Conservation (phyloP, 305 asterid genomes). For the Fraxinus velutina region DNA sequence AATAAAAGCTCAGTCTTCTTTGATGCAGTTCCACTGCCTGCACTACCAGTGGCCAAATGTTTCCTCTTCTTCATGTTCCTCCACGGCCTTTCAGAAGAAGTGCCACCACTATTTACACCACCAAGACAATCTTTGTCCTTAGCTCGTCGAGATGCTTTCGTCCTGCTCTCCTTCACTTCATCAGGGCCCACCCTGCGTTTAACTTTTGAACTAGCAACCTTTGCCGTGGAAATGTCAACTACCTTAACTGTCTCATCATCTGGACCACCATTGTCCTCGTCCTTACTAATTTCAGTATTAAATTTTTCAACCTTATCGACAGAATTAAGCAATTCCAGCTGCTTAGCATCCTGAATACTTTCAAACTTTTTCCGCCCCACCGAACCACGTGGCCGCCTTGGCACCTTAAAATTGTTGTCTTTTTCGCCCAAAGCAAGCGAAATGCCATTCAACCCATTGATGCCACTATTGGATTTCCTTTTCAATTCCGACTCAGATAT, state of each 20-base stretch:
- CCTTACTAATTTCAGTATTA: slow-evolving; percentile 36
- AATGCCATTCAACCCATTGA: slow-evolving; percentile 45
- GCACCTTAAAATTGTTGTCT: slow-evolving; percentile 59
- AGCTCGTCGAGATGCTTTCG: slow-evolving; percentile 33
- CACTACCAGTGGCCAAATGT: slow-evolving; percentile 33
- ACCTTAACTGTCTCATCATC: slow-evolving; percentile 29
- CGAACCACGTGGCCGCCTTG: slow-evolving; percentile 85
- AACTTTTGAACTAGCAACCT: slow-evolving; percentile 31
- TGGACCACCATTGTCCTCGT: slow-evolving; percentile 42
- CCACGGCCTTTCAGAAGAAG: slow-evolving; percentile 38
- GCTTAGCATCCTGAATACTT: slow-evolving; percentile 35
- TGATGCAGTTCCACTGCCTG: slow-evolving; percentile 31
- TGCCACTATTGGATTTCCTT: slow-evolving; percentile 30
- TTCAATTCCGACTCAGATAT: slow-evolving; percentile 33
- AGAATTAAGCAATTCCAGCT: slow-evolving; percentile 38
- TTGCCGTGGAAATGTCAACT: slow-evolving; percentile 32
- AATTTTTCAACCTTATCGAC: slow-evolving; percentile 30
- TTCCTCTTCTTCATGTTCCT: slow-evolving; percentile 49
- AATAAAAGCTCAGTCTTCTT: slow-evolving; percentile 52
- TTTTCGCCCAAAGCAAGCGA: slow-evolving; percentile 52
- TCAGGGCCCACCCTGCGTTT: slow-evolving; percentile 43
- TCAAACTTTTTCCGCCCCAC: slow-evolving; percentile 54
- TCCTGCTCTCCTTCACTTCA: slow-evolving; percentile 33
- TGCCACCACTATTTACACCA: slow-evolving; percentile 37
- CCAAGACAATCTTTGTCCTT: slow-evolving; percentile 32